Evolutionary conservation across 176 grass and related monocot species (phyloP).

Genomic region (Neostapfia colusana): DNA sequence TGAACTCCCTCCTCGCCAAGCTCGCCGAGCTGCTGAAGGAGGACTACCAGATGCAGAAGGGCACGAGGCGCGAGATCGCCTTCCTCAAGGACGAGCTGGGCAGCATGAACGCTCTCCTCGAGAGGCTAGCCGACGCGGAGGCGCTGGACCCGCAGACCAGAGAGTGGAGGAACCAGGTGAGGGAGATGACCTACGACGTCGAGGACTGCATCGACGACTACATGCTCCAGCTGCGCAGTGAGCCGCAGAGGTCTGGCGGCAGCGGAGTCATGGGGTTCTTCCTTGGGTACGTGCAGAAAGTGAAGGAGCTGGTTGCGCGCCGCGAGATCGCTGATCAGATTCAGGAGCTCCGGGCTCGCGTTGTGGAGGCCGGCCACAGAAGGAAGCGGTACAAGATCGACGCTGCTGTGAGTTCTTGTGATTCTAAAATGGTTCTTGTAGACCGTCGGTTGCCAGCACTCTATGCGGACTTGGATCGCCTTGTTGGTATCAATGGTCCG

Average conservation of each 20-base stretch:
- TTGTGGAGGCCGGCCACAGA: conserved; percentile 11
- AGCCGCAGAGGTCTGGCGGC: not conserved
- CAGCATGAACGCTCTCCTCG: conserved; percentile 28
- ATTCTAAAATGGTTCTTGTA: not conserved
- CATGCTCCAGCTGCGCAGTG: not conserved
- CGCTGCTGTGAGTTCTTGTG: not conserved
- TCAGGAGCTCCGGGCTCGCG: conserved; percentile 26
- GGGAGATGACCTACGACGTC: conserved; percentile 33
- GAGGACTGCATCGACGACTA: conserved; percentile 36
- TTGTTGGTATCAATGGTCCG: conserved; percentile 31
- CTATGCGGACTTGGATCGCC: conserved; percentile 17
- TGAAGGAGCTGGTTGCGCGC: not conserved
- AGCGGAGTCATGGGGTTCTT: not conserved
- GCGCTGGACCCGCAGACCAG: not conserved
- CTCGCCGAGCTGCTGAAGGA: conserved; percentile 16
- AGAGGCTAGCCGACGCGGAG: conserved; percentile 18
- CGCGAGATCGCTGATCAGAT: conserved; percentile 25
- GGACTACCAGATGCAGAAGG: conserved; percentile 23
- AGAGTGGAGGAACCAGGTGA: conserved; percentile 47
- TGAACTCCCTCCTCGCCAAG: conserved; percentile 42
- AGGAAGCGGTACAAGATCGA: conserved; percentile 39
- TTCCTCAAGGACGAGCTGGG: conserved; percentile 39
- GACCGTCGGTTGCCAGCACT: conserved; percentile 24
- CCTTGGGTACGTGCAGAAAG: not conserved
- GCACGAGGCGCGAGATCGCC: conserved; percentile 7